Evolutionary conservation across 768 basidiomycete species (phyloP).

Genomic region (Dendrothele bispora): DNA sequence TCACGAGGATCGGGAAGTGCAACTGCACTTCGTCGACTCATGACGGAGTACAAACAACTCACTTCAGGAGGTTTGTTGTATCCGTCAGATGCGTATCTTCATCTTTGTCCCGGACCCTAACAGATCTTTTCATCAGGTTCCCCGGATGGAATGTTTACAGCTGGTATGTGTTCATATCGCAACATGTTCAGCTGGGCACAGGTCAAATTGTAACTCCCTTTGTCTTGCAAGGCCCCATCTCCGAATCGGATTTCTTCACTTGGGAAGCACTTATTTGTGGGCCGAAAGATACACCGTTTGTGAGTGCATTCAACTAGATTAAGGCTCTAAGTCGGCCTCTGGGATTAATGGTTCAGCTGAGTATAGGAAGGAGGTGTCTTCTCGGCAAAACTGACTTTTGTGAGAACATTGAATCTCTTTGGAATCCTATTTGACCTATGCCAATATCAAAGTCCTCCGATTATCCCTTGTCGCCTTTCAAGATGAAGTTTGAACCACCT

Average conservation of each 20-base stretch:
- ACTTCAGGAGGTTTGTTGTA: slow-evolving; percentile 64
- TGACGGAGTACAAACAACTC: slow-evolving; percentile 92
- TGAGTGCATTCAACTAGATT: slow-evolving; percentile 51
- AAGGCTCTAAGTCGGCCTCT: too few relatives aligned
- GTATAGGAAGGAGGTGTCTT: slow-evolving; percentile 92
- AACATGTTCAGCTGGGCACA: too few relatives aligned
- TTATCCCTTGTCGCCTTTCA: slow-evolving; percentile 98
- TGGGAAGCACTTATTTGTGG: slow-evolving; percentile 96
- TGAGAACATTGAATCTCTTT: slow-evolving; percentile 39
- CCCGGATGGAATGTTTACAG: slow-evolving; percentile 96
- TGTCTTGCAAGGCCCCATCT: slow-evolving; percentile 69
- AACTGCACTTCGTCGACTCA: slow-evolving; percentile 81
- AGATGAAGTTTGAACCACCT: slow-evolving; percentile 98
- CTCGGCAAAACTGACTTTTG: slow-evolving; percentile 88
- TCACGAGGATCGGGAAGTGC: slow-evolving; percentile 53
- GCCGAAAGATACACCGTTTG: slow-evolving; percentile 93
- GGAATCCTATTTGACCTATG: slow-evolving; percentile 1
- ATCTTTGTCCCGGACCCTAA: slow-evolving; percentile 3
- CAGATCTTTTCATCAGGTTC: slow-evolving; percentile 48
- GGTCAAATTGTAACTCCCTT: too few relatives aligned
- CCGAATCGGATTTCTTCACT: slow-evolving; percentile 91
- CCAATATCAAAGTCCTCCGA: slow-evolving; percentile 67
- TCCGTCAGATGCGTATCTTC: slow-evolving; percentile 1
- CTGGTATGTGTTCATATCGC: slow-evolving; percentile 44
- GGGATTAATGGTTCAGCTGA: too few relatives aligned